Percentiles rank a stretch among this genome's conserved stretches.
These are phyloP conservation scores for Neocatenulostroma microsporum DNA, from an alignment of 2,329 filamentous ascomycete species.

Conservation along the genomic window DNA sequence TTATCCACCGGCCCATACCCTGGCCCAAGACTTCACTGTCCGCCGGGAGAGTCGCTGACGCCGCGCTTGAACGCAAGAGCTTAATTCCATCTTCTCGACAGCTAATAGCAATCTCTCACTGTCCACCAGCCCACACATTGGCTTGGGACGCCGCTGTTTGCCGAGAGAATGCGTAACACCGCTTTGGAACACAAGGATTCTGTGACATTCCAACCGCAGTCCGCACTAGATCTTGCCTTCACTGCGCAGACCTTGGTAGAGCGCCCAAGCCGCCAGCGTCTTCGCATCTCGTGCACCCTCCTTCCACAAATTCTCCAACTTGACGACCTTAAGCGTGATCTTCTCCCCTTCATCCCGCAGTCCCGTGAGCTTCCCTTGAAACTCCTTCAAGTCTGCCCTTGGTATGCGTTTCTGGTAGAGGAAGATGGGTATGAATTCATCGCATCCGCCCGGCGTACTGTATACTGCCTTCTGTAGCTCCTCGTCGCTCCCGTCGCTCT, in stretches of 20 bases:
- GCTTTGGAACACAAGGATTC: no score
- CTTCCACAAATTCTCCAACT: slow-evolving; percentile 46
- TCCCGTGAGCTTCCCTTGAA: slow-evolving; percentile 49
- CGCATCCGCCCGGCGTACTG: slow-evolving; percentile 48
- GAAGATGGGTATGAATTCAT: slow-evolving; percentile 53
- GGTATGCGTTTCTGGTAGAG: slow-evolving; percentile 48
- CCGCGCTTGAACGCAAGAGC: no score
- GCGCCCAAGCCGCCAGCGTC: slow-evolving; percentile 46
- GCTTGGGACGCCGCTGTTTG: no score
- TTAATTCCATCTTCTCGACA: no score
- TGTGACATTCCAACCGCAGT: no score
- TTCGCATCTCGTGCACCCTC: slow-evolving; percentile 50
- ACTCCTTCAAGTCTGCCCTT: slow-evolving; percentile 40
- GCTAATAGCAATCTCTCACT: no score
- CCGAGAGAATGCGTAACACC: no score
- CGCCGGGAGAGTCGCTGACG: no score
- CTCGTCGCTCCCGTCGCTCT: slow-evolving; percentile 24
- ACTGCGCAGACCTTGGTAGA: slow-evolving; percentile 47
- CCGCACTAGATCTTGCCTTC: slow-evolving; percentile 44
- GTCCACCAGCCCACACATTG: no score
- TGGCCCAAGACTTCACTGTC: no score
- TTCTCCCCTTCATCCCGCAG: slow-evolving; percentile 50
- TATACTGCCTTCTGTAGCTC: slow-evolving; percentile 45
- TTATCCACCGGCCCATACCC: no score
- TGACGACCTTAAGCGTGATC: slow-evolving; percentile 52